Evolutionary conservation across 1,139 yeast genomes (phyloP), one percentile per base, ranked within the genome.

Genomic region (Suhomyces kunorum): DNA sequence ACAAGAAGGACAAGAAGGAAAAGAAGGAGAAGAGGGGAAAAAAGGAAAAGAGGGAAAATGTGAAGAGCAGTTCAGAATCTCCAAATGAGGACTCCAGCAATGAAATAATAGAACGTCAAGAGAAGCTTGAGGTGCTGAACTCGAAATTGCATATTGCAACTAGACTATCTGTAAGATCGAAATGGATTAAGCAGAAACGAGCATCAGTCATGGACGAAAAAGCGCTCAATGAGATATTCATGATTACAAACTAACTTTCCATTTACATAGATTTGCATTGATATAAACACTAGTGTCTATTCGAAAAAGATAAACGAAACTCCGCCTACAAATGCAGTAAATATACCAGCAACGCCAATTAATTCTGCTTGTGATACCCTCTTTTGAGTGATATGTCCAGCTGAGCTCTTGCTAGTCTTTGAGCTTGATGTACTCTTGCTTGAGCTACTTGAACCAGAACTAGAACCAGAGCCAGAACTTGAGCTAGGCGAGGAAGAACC

Each of bases 121-220:
- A 15, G 17, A 26, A 26, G 17, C 15, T 14, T 14, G 29, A 26
- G 9, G 13, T 16, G 17, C 31, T 31, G 46, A 47, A 28, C 36
- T 49, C 28, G 36, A 49, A 30, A 50, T 7, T 29, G 17, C 38
- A 25, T 39, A 68, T 81, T 7, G 66, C 82, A 5, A 80, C 88
- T 2, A 75, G 95, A 56, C 66, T 85, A 37, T 85, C 95, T 0
- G 86, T 85, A 2, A 76, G 98, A 56, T 83, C 95, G 13, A 81
- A 80, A 58, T 89, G 88, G 83, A 89, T 90, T 43, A 83, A 76
- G 48, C 95, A 88, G 57, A 90, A 90, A 59, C 76, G 92, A 54
- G 95, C 95, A 6, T 89, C 97, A 1, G 89, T 90, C 0, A 79
- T 85, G 82, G 97, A 90, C 59, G 76, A 85, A 11, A 83, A 87